Evolutionary conservation across 1,139 yeast genomes (phyloP), one percentile per base, ranked within the genome.

Genomic region (Casaregolazyma suthepensis): DNA sequence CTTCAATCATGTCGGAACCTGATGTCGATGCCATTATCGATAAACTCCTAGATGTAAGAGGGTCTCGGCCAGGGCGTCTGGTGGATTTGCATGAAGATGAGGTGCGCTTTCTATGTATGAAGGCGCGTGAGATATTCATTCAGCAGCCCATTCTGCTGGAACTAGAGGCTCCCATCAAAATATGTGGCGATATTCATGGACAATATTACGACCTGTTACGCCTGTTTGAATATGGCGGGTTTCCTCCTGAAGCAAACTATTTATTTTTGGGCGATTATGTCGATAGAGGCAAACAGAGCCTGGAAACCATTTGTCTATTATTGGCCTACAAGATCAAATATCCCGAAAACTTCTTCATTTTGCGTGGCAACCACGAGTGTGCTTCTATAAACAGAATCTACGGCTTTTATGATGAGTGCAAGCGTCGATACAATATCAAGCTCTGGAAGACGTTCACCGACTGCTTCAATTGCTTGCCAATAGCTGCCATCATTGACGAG

Each of bases 391-490:
- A 89, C 74, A 85, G 96, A 76, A 89, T 91, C 71, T 91, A 91
- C 71, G 97, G 97, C 47, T 90, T 90, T 71, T 90, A 90, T 72
- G 97, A 90, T 72, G 97, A 90, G 75, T 91, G 97, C 66, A 73
- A 91, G 74, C 86, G 98, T 76, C 85, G 98, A 71, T 90, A 88
- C 76, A 90, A 89, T 74, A 89, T 91, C 73, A 91, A 90, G 74
- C 84, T 89, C 65, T 91, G 98, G 97, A 91, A 91, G 73, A 89
- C 96, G 17, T 91, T 91, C 69, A 89, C 96, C 47, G 97, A 91
- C 74, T 90, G 96, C 73, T 91, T 91, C 78, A 91, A 91, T 78
- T 89, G 96, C 73, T 80, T 91, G 70, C 98, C 98, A 59, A 90
- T 91, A 69, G 97, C 97, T 57, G 97, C 97, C 54, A 89, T 90